These are phyloP conservation scores for Closterium sp. DNA, from an alignment of 139 green algal species.

Conservation along the genomic window DNA sequence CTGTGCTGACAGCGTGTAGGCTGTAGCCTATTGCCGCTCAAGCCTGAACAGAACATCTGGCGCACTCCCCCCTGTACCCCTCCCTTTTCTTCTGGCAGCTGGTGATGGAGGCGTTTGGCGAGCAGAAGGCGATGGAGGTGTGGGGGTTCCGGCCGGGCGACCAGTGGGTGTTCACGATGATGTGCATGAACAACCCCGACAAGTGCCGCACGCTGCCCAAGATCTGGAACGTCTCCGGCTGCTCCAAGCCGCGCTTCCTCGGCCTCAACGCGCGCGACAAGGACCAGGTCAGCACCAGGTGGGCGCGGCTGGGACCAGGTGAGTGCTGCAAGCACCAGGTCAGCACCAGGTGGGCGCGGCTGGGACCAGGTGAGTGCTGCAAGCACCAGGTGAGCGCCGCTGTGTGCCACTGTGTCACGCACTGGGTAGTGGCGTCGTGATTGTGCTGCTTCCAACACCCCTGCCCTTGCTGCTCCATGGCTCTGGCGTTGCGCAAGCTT, in stretches of 20 bases:
- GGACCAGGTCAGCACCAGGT: no score
- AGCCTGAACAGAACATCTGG: no score
- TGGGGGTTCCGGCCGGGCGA: slow-evolving; percentile 41
- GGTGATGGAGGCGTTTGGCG: slow-evolving; percentile 33
- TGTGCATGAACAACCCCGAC: slow-evolving; percentile 46
- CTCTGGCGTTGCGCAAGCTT: no score
- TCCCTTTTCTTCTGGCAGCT: slow-evolving; percentile 16
- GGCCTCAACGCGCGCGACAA: slow-evolving; percentile 30
- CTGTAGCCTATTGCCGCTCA: neutral
- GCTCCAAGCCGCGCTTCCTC: slow-evolving; percentile 39
- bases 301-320: neutral
- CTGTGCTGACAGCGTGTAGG: neutral
- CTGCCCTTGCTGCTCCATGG: no score
- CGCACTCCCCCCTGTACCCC: neutral
- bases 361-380: no score
- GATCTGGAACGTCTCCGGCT: slow-evolving; percentile 46
- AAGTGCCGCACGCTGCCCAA: slow-evolving; percentile 44
- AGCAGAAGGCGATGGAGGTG: slow-evolving; percentile 31
- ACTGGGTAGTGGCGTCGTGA: neutral
- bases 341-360: no score
- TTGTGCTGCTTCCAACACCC: no score
- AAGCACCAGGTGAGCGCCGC: neutral
- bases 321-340: no score
- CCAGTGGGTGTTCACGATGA: slow-evolving; percentile 45
- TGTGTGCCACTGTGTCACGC: neutral